Percentiles rank a stretch among this genome's conserved stretches.
Evolutionary conservation across 345 rosid species (phyloP).

Genomic region (Moricandia moricandioides): DNA sequence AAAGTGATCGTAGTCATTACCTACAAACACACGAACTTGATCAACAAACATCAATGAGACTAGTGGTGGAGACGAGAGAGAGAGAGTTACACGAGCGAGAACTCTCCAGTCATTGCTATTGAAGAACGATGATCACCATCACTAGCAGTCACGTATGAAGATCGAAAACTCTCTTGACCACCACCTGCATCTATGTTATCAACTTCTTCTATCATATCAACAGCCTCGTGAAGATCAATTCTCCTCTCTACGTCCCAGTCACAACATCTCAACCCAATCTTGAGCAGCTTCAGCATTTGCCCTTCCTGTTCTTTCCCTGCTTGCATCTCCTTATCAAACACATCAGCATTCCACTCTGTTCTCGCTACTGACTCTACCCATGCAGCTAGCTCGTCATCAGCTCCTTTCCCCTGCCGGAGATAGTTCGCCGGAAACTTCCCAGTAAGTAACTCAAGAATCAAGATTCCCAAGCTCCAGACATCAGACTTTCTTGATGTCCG

Average conservation of each 20-base stretch:
- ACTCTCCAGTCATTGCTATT: conserved; percentile 54
- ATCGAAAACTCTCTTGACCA: conserved; percentile 50
- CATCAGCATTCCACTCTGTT: conserved; percentile 83
- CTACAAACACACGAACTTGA: conserved; percentile 20
- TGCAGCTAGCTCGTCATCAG: conserved; percentile 51
- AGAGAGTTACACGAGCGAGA: conserved; percentile 28
- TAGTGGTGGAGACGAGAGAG: conserved; percentile 1
- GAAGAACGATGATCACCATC: conserved; percentile 60
- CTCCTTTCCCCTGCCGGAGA: conserved; percentile 55
- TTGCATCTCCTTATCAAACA: conserved; percentile 75
- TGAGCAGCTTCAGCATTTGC: conserved; percentile 74
- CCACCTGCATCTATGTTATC: conserved; percentile 51
- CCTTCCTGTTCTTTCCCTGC: conserved; percentile 61
- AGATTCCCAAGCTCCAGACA: conserved; percentile 92
- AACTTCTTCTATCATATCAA: conserved; percentile 46
- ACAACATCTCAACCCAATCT: conserved; percentile 82
- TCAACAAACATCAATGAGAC: conserved; percentile 25
- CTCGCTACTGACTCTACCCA: conserved; percentile 81
- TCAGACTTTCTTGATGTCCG: conserved; percentile 58
- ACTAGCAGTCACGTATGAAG: conserved; percentile 51
- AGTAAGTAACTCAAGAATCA: conserved; percentile 67
- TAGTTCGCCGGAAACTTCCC: conserved; percentile 88
- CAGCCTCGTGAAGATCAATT: conserved; percentile 62
- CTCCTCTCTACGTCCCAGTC: conserved; percentile 72
- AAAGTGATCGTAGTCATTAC: conserved; percentile 1